These are phyloP conservation scores for Tuber indicum DNA, from an alignment of 495 filamentous ascomycete species.

Conservation along the genomic window DNA sequence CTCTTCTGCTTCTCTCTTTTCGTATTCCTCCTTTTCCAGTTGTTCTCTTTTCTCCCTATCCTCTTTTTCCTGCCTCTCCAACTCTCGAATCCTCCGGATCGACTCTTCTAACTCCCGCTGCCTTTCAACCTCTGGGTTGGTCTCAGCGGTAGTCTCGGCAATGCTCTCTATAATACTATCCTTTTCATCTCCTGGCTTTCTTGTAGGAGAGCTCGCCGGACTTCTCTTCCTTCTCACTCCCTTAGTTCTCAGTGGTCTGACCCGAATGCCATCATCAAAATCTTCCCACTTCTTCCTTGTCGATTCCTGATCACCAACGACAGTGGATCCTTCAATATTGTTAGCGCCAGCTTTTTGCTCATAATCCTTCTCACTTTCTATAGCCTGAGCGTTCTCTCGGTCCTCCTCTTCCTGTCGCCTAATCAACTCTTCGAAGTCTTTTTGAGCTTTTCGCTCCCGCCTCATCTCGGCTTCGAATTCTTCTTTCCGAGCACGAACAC, in stretches of 20 bases:
- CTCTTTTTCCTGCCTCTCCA: conserved; percentile 31
- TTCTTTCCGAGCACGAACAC: conserved; percentile 37
- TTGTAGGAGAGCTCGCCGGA: conserved; percentile 18
- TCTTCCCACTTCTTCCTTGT: conserved; percentile 31
- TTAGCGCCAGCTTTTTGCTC: conserved; percentile 17
- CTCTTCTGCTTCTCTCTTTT: conserved; percentile 26
- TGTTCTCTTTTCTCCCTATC: conserved; percentile 26
- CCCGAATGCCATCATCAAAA: conserved; percentile 33
- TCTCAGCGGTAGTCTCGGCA: conserved; percentile 6
- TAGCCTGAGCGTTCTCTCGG: conserved; percentile 21
- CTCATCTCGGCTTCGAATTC: conserved; percentile 39
- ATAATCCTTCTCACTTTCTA: conserved; percentile 18
- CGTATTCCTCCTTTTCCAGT: conserved; percentile 24
- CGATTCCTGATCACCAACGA: conserved; percentile 28
- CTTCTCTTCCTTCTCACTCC: conserved; percentile 28
- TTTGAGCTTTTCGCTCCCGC: conserved; percentile 27
- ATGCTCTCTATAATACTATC: conserved; percentile 26
- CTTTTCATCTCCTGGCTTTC: conserved; percentile 15
- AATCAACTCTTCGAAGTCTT: conserved; percentile 31
- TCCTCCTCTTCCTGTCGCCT: conserved; percentile 34
- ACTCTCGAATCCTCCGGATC: conserved; percentile 24
- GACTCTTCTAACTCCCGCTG: conserved; percentile 21
- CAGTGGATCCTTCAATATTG: conserved; percentile 32
- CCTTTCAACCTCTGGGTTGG: conserved; percentile 4
- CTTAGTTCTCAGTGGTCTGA: conserved; percentile 34